Conservation (phyloP, 139 green algal genomes). For the Chlamydomonas sp. region DNA sequence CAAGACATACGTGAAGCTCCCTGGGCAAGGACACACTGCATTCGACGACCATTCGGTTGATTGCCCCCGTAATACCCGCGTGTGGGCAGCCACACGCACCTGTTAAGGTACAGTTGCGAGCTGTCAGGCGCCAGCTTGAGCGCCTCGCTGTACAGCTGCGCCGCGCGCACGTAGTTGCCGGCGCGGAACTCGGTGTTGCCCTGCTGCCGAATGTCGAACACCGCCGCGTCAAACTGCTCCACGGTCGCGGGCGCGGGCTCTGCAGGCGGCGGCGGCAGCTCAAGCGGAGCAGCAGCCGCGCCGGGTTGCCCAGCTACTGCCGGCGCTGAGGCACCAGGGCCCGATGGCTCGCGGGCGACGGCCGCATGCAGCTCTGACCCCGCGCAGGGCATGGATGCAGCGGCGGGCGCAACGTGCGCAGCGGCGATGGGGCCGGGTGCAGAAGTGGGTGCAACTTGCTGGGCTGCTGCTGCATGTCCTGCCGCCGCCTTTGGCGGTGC, state of each 20-base stretch:
- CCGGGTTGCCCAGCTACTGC: background rate
- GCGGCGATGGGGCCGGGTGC: background rate
- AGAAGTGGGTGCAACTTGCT: background rate
- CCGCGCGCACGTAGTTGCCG: conserved; percentile 19
- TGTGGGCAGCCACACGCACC: background rate
- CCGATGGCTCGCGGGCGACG: background rate
- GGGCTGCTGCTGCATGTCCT: background rate
- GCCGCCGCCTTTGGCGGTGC: background rate
- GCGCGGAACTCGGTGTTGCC: conserved; percentile 35
- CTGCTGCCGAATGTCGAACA: conserved; percentile 19
- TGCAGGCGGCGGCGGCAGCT: background rate
- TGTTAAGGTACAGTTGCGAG: conserved; percentile 41
- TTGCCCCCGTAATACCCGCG: background rate
- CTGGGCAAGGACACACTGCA: background rate
- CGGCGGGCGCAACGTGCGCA: background rate
- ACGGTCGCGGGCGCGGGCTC: background rate
- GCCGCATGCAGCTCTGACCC: background rate
- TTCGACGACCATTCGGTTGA: background rate
- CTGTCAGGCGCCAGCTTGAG: conserved; percentile 33
- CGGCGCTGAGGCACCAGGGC: background rate
- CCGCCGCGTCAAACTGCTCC: conserved; percentile 1
- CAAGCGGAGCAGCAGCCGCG: background rate
- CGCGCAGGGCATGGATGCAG: background rate
- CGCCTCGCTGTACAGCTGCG: conserved; percentile 37
- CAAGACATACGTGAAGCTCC: too few species aligned